These are phyloP conservation scores for Thalassiosira ordinaria DNA, from an alignment of 352 stramenopile genomes.

Conservation along the genomic window DNA sequence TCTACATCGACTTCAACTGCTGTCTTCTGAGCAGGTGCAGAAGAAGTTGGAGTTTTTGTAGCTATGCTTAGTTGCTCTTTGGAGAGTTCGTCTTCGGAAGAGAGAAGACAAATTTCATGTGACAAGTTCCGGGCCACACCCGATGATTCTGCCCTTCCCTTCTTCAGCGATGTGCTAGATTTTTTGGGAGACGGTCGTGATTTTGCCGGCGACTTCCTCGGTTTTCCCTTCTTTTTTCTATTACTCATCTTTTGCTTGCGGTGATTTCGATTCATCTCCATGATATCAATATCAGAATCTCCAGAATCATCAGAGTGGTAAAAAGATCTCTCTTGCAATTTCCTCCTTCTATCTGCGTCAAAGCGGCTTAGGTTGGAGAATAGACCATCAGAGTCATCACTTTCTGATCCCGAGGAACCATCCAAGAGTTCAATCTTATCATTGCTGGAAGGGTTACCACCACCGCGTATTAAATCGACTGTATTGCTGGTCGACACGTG, in stretches of 20 bases:
- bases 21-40: too few species aligned
- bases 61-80: constrained; percentile 8
- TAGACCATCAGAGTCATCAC: constrained; percentile 5
- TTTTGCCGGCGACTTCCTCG: constrained; percentile 5
- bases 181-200: constrained; percentile 5
- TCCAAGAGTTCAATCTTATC: constrained; percentile 24
- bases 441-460: constrained; percentile 29
- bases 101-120: constrained; percentile 26
- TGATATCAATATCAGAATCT: constrained; percentile 31
- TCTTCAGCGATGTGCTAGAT: constrained; percentile 12
- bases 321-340: constrained; percentile 24
- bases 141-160: constrained; percentile 6
- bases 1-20: background rate
- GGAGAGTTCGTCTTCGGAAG: constrained; percentile 23
- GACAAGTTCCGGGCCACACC: constrained; percentile 20
- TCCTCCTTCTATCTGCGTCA: constrained; percentile 19
- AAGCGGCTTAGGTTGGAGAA: constrained; percentile 36
- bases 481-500: too few species aligned
- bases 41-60: too few species aligned
- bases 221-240: background rate
- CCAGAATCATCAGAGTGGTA: constrained; percentile 7
- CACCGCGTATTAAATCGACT: too few species aligned
- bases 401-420: background rate
- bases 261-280: too few species aligned
- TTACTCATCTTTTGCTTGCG: constrained; percentile 6